Conservation (phyloP, 371 early-diverging fungal species). For the Actinomucor elegans region DNA sequence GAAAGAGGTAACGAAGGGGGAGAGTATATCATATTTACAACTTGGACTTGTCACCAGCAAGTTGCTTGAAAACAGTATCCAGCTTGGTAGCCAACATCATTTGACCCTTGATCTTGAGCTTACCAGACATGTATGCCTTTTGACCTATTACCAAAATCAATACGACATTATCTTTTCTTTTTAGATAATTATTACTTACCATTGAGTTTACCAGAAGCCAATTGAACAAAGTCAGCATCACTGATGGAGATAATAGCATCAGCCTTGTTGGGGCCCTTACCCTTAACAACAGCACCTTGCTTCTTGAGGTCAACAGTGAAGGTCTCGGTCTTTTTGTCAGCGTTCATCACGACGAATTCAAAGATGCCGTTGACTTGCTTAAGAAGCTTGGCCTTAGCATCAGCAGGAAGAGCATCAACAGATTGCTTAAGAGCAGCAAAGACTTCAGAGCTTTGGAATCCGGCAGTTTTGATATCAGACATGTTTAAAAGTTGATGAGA, state of each 20-base stretch:
- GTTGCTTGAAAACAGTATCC: constrained; percentile 60
- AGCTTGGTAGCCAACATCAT: constrained; percentile 86
- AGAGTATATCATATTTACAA: too few species aligned
- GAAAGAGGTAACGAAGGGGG: background rate
- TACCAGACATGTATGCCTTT: constrained; percentile 85
- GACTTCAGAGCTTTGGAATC: constrained; percentile 46
- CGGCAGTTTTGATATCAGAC: constrained; percentile 49
- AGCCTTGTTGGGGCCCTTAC: constrained; percentile 66
- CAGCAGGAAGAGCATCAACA: constrained; percentile 31
- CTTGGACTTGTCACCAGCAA: constrained; percentile 50
- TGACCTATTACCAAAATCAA: constrained; percentile 25
- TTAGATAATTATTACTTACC: constrained; percentile 73
- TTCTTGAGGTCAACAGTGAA: constrained; percentile 82
- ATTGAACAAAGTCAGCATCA: constrained; percentile 84
- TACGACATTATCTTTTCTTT: constrained; percentile 55
- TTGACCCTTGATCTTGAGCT: constrained; percentile 85
- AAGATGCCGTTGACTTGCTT: constrained; percentile 80
- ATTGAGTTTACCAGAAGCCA: constrained; percentile 83
- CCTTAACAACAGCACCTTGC: constrained; percentile 55
- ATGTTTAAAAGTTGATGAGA: constrained; percentile 9
- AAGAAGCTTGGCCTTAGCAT: constrained; percentile 36
- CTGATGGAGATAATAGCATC: constrained; percentile 65
- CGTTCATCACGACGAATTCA: constrained; percentile 78
- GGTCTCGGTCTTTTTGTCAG: constrained; percentile 63
- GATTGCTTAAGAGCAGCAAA: constrained; percentile 38